These are phyloP conservation scores for Tothia fuscella DNA, from an alignment of 2,329 filamentous ascomycete species.

Conservation along the genomic window DNA sequence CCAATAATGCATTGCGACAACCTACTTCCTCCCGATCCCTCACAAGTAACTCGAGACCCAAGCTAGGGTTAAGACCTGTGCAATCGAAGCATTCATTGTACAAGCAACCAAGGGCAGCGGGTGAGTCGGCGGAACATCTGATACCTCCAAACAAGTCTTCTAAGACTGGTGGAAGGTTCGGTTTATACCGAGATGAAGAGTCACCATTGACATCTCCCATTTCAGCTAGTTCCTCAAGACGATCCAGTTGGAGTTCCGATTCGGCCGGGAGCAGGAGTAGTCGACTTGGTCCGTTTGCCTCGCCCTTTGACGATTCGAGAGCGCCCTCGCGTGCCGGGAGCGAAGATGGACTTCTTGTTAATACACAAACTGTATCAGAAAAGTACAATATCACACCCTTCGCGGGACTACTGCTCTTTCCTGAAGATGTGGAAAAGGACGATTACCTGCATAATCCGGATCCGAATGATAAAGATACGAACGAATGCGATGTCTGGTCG, in stretches of 20 bases:
- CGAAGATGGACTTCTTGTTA: slow-evolving; percentile 44
- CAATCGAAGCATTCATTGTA: slow-evolving; percentile 29
- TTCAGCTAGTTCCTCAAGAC: slow-evolving; percentile 44
- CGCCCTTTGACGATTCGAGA: slow-evolving; percentile 49
- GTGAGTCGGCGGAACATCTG: slow-evolving; percentile 38
- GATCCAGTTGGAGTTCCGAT: slow-evolving; percentile 55
- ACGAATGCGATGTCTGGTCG: slow-evolving; percentile 54
- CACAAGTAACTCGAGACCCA: slow-evolving; percentile 28
- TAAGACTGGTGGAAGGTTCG: slow-evolving; percentile 21
- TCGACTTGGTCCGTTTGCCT: slow-evolving; percentile 36
- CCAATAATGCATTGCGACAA: slow-evolving; percentile 23
- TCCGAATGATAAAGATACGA: slow-evolving; percentile 48
- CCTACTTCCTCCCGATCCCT: slow-evolving; percentile 13
- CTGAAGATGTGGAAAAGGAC: slow-evolving; percentile 62
- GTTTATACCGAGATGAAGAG: slow-evolving; percentile 41
- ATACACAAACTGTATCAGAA: slow-evolving; percentile 60
- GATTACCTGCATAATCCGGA: slow-evolving; percentile 62
- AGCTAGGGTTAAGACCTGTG: slow-evolving; percentile 33
- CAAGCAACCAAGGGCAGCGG: slow-evolving; percentile 19
- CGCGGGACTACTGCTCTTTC: slow-evolving; percentile 53
- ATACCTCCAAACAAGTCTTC: slow-evolving; percentile 36
- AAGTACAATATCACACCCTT: slow-evolving; percentile 63
- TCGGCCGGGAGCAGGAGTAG: slow-evolving; percentile 37
- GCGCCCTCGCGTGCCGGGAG: slow-evolving; percentile 49
- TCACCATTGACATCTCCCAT: slow-evolving; percentile 24